Base-by-base conservation (phyloP, 2,329 filamentous ascomycete species). In the Aspergillus piperis region DNA sequence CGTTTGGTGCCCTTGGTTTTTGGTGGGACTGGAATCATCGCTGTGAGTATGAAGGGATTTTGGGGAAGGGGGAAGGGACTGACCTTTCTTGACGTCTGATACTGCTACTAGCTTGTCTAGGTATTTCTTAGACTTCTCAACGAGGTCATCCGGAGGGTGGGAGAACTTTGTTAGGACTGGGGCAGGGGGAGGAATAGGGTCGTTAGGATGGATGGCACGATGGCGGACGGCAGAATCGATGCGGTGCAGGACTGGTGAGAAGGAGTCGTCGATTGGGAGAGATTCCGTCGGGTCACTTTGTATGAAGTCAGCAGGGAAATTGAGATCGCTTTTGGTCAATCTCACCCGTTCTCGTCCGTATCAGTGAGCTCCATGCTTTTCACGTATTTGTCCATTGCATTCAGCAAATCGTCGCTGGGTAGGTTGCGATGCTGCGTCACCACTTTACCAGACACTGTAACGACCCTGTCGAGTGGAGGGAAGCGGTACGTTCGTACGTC, bases 401-500 rank as follows among this genome's bases (percentile, higher is more conserved):
- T 80, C 57, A 86, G 83, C 23, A 99, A 82, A 32, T 90, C 86
- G 2, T 90, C 83, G 8, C 81, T 88, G 0, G 95, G 95, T 2
- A 99, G 81, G 61, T 96, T 88, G 38, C 91, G 89, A 70, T 99
- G 93, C 68, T 94, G 88, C 10, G 86, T 90, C 52, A 97, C 80
- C 8, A 85, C 84, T 64, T 91, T 90, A 1, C 94, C 94, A 10
- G 88, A 92, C n/a, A 96, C 84, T 0, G 93, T 97, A 61, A 96
- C 80, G 27, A 98, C 89, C 63, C 86, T 90, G 72, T 96, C 93
- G 10, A 99, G 80, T 0, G 94, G 91, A 5, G 95, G 92, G 66
- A 99, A 99, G 60, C 88, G 89, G 74, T 97, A 98, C n/a, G 84
- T 84, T 38, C 95, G 86, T 51, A 97, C 83, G 71, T 99, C 95